Evolutionary conservation across 108 stramenopile species (phyloP).

Genomic region (Cyclotella sp.): DNA sequence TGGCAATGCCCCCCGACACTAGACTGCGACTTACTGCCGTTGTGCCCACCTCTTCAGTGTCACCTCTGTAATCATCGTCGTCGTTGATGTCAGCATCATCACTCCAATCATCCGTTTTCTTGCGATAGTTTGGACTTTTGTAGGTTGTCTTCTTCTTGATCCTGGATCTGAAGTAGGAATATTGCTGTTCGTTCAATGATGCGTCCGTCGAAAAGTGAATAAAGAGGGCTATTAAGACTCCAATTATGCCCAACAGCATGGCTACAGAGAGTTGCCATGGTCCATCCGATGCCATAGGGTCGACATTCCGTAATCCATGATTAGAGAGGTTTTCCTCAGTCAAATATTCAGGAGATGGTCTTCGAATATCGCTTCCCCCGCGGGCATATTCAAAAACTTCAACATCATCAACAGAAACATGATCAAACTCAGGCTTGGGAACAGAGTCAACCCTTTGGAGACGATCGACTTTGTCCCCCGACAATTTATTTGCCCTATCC

Average conservation of each 20-base stretch:
- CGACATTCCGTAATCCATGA: slow-evolving; percentile 1
- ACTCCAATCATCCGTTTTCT: slow-evolving; percentile 81
- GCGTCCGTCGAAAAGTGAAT: slow-evolving; percentile 61
- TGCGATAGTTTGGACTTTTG: slow-evolving; percentile 38
- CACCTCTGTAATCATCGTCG: slow-evolving; percentile 39
- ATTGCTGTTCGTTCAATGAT: slow-evolving; percentile 3
- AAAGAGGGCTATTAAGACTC: slow-evolving; percentile 66
- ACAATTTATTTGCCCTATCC: slow-evolving; percentile 5
- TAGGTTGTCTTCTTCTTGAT: slow-evolving; percentile 27
- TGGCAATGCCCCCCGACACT: slow-evolving; percentile 11
- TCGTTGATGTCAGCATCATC: slow-evolving; percentile 63
- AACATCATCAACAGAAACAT: not conserved
- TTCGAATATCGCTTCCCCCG: not conserved
- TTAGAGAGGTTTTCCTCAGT: not conserved
- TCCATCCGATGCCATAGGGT: slow-evolving; percentile 25
- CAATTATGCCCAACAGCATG: slow-evolving; percentile 62
- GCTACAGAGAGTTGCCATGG: slow-evolving; percentile 72
- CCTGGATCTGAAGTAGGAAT: slow-evolving; percentile 29
- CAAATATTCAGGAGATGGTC: not conserved
- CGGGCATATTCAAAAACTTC: too few species aligned
- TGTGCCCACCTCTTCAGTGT: not conserved
- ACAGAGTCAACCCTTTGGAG: not conserved
- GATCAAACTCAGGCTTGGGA: not conserved
- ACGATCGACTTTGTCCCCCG: too few species aligned
- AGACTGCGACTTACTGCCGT: not conserved